Evolutionary conservation across 192 early-diverging fungal species (phyloP), one percentile per base, ranked within the genome.

Genomic region (Irineochytrium annulatum): DNA sequence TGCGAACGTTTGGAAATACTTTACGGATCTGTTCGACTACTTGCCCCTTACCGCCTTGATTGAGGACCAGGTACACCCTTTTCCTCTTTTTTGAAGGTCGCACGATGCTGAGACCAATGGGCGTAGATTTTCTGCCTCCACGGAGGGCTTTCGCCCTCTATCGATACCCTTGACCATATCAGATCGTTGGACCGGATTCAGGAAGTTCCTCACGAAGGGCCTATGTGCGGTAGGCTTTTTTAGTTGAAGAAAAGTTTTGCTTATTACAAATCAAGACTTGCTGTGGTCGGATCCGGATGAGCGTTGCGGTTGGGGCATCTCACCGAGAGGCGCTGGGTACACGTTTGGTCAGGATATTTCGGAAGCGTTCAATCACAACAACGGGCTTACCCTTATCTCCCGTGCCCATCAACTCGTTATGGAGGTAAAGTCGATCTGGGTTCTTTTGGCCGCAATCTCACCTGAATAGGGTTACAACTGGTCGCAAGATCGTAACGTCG

Each of bases 21-120:
- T 94, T 73, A 96, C 93, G 53, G 93, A 98, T 68, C 86, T 98
- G 32, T 98, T 98, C 65, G 95, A 98, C 67, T 95, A 95, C 67
- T 78, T 98, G 63, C 91, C 88, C 39, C 73, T 98, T 65, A 91
- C 90, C 29, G 95, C 95, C 20, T 86, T 95, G 41, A 91, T 98
- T 66, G 95, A 95, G 62, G 90, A 91, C 60, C 87, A 81, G 65
- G 79, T 80, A 32, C n/a, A 28, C 32, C 13, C 6, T n/a, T 52
- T 26, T 64, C n/a, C 32, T 60, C 59, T 60, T 61, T 62, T 54
- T 57, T 24, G 29, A 54, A 45, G 22, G 29, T 54, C 11, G 29
- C 11, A 54, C 24, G 51, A 29, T 52, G 24, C 32, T 26, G 34
- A 32, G 8, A n/a, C 37, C 17, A 20, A 22, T 60, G n/a, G 26